These are phyloP conservation scores for Aspergillus biplanus DNA, from an alignment of 495 filamentous ascomycete genomes.

Conservation along the genomic window DNA sequence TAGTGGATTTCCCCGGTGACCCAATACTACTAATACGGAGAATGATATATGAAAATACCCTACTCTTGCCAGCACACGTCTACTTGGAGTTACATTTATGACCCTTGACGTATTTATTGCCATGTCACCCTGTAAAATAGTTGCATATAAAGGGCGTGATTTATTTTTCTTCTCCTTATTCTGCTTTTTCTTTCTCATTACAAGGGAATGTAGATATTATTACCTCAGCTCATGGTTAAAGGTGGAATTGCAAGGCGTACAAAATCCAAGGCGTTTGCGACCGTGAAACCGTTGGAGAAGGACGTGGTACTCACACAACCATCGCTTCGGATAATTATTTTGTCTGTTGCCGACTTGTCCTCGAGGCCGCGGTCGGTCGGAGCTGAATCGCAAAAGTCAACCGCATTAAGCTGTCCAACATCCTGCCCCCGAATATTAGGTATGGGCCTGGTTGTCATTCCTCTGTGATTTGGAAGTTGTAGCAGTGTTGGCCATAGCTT, in stretches of 20 bases:
- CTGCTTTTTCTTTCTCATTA: background rate
- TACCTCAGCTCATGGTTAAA: background rate
- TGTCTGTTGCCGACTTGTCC: slow-evolving; percentile 7
- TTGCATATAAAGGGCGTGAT: background rate
- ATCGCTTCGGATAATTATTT: slow-evolving; percentile 8
- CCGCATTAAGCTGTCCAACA: slow-evolving; percentile 9
- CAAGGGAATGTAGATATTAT: background rate
- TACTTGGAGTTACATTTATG: background rate
- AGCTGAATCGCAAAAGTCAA: slow-evolving; percentile 7
- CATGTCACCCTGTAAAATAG: background rate
- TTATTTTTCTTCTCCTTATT: background rate
- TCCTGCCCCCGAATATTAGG: background rate
- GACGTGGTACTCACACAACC: background rate
- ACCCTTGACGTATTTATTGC: background rate
- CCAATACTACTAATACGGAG: background rate
- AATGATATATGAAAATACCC: background rate
- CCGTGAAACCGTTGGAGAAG: background rate
- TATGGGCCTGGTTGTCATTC: slow-evolving; percentile 8
- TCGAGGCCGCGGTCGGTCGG: slow-evolving; percentile 1
- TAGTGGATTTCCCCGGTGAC: slow-evolving; percentile 4
- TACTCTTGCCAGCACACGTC: background rate
- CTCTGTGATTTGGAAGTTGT: slow-evolving; percentile 10
- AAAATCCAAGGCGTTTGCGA: background rate
- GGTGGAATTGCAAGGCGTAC: background rate
- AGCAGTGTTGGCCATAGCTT: slow-evolving; percentile 22